Conservation (phyloP, 2,329 filamentous ascomycete species). For the Microdochium bolleyi region DNA sequence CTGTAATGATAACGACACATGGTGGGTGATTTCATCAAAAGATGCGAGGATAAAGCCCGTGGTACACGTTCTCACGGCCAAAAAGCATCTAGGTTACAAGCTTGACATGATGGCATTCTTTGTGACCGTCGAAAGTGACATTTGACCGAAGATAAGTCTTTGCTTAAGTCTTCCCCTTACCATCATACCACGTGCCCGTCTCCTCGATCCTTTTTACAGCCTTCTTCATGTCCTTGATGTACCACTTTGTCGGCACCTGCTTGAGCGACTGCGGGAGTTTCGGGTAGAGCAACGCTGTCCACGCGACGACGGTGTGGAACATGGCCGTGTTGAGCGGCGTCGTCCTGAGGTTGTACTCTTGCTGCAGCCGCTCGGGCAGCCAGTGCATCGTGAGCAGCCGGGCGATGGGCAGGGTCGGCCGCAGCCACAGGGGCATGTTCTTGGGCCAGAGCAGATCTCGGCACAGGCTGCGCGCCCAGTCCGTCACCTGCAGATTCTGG, state of each 20-base stretch:
- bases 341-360: slow-evolving; percentile 16
- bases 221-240: slow-evolving; percentile 22
- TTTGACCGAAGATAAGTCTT: too few relatives aligned
- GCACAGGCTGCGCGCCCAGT: slow-evolving; percentile 17
- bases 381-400: slow-evolving; percentile 19
- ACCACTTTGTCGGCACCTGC: slow-evolving; percentile 15
- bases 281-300: slow-evolving; percentile 13
- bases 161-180: not conserved
- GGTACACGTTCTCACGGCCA: too few relatives aligned
- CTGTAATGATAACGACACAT: too few relatives aligned
- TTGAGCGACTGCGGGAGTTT: slow-evolving; percentile 15
- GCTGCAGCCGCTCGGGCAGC: slow-evolving; percentile 16
- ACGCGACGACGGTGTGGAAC: slow-evolving; percentile 11
- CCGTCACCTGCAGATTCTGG: slow-evolving; percentile 20
- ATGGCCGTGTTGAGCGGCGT: slow-evolving; percentile 9
- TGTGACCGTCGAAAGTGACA: too few relatives aligned
- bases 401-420: slow-evolving; percentile 14
- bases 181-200: slow-evolving; percentile 12
- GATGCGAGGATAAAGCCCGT: too few relatives aligned
- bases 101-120: too few relatives aligned
- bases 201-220: slow-evolving; percentile 6
- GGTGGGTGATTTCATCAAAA: too few relatives aligned
- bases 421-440: slow-evolving; percentile 15
- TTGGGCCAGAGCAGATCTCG: slow-evolving; percentile 19
- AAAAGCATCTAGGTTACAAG: too few relatives aligned